phyloP scores from a whole-genome alignment of 116 monocot species.

The Cymodocea nodosa region DNA sequence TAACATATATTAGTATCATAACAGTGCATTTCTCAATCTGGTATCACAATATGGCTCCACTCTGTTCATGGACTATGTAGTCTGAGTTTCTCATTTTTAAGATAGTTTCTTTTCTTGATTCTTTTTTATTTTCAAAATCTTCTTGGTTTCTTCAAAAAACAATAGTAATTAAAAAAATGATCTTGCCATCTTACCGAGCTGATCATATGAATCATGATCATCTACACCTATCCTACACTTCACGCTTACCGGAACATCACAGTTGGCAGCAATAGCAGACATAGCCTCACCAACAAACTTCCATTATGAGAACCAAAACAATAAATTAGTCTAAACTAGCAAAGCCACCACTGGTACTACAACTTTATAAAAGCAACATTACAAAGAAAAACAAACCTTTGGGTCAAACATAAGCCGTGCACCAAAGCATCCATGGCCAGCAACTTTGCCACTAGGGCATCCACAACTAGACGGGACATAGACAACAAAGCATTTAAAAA shows the following conservation, averaged over 20 bases:
- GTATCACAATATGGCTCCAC: too few relatives aligned
- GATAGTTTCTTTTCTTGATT: too few relatives aligned
- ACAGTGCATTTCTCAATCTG: too few relatives aligned
- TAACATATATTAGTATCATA: too few relatives aligned
- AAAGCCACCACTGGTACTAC: neutral
- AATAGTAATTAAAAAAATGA: neutral
- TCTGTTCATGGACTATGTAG: too few relatives aligned
- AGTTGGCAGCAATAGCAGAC: slow-evolving; percentile 78
- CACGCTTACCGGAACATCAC: slow-evolving; percentile 84
- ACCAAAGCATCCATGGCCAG: slow-evolving; percentile 98
- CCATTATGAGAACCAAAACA: slow-evolving; percentile 11
- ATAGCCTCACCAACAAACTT: slow-evolving; percentile 96
- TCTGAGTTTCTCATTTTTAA: too few relatives aligned
- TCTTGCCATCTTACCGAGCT: slow-evolving; percentile 58
- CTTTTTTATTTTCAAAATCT: too few relatives aligned
- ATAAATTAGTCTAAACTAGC: neutral
- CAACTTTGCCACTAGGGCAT: slow-evolving; percentile 95
- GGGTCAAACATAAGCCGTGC: slow-evolving; percentile 90
- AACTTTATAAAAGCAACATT: neutral
- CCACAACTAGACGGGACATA: slow-evolving; percentile 55
- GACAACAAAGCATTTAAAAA: neutral
- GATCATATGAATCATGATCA: slow-evolving; percentile 82
- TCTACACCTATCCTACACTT: slow-evolving; percentile 99
- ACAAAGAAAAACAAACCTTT: slow-evolving; percentile 39
- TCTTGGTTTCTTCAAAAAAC: too few relatives aligned